Evolutionary conservation across 2,329 filamentous ascomycete genomes (phyloP), one percentile per base, ranked within the genome.

Genomic region (Aspergillus sp.): DNA sequence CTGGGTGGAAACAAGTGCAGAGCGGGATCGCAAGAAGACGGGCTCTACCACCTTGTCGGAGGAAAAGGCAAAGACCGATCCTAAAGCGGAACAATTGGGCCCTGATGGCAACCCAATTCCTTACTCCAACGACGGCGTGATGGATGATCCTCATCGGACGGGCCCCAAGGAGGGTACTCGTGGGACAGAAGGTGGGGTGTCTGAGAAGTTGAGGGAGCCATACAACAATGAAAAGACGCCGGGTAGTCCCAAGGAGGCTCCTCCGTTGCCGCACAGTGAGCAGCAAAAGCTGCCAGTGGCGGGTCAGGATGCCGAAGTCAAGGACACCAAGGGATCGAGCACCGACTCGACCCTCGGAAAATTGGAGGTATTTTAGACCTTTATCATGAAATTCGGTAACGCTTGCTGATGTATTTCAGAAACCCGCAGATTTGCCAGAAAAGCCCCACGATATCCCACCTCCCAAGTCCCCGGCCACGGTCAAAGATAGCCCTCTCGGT

Each of bases 111-210:
- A 72, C 38, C 57, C 69, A 41, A 81, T 85, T 25, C 82, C 85
- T 3, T 78, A 83, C 63, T 83, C 81, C 38, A 85, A 87, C 61
- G 84, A 96, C 73, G 92, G 93, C 43, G 92, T 97, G 60, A 97
- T 97, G 94, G 91, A 96, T 72, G 93, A 97, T 75, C 91, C 89
- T 64, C 85, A 90, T 72, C 84, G 92, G 66, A 79, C 84, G 39
- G 84, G 86, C 43, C 91, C 93, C 4, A 93, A 92, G 73, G 85
- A 92, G 74, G 94, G 93, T 50, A 96, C 91, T 2, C 91, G 90
- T 4, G 94, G 94, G 41, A 96, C 91, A 1, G 91, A 93, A 72
- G 93, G 92, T 12, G 93, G 94, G 55, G 91, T 98, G 45, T 92
- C 89, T 25, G 90, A 93, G 73, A 97, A 96, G 77, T 87, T 88